Percentiles rank a stretch among this genome's conserved stretches.
Conservation (phyloP, 495 filamentous ascomycete species). For the Collariella sp. region DNA sequence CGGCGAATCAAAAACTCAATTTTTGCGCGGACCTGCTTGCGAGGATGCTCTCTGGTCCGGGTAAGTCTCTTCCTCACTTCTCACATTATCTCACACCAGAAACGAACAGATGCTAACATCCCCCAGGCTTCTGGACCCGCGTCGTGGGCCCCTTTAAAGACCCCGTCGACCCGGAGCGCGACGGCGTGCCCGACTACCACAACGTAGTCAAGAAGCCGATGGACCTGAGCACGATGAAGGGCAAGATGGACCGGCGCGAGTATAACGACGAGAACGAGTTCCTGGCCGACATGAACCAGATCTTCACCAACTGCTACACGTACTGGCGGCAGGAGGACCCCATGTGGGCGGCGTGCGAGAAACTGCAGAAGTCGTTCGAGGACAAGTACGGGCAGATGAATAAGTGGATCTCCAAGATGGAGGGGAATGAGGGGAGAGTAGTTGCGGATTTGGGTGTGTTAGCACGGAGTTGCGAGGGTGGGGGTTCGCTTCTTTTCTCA, state of each 20-base stretch:
- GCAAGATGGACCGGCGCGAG: conserved; percentile 38
- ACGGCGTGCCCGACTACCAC: conserved; percentile 43
- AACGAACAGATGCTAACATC: not conserved
- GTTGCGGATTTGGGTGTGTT: not conserved
- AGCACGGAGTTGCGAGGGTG: not conserved
- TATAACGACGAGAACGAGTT: conserved; percentile 39
- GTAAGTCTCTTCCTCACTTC: conserved; percentile 22
- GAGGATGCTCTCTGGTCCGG: conserved; percentile 48
- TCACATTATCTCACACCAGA: not conserved
- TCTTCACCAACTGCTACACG: conserved; percentile 42
- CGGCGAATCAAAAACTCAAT: conserved; percentile 38
- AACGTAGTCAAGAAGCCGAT: conserved; percentile 40
- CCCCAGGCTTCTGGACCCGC: conserved; percentile 48
- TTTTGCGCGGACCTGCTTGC: conserved; percentile 44
- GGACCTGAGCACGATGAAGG: conserved; percentile 43
- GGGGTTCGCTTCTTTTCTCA: not conserved
- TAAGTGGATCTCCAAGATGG: conserved; percentile 44
- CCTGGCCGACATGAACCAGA: conserved; percentile 40
- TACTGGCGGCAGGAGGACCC: conserved; percentile 37
- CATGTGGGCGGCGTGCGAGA: conserved; percentile 40
- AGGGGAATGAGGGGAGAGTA: conserved; percentile 31
- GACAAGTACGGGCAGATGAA: conserved; percentile 42
- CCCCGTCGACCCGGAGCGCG: conserved; percentile 36
- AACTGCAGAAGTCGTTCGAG: conserved; percentile 43
- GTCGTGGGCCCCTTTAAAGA: conserved; percentile 45